Evolutionary conservation across 2,329 filamentous ascomycete species (phyloP), one percentile per base, ranked within the genome.

Genomic region (Zymoseptoria passerinii): DNA sequence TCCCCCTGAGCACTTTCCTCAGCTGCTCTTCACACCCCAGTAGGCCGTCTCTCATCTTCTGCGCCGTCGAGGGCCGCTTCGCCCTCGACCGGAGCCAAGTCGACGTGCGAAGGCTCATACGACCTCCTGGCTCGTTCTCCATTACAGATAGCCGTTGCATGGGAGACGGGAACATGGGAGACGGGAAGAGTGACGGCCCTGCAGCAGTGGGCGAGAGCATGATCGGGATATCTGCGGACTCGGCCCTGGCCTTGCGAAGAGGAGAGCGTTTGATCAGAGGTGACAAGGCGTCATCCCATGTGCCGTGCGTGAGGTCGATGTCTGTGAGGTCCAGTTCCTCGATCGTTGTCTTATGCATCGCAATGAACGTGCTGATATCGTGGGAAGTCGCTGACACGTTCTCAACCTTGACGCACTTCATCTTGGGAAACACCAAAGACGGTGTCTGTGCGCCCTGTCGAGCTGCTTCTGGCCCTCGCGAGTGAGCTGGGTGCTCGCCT

Each of bases 221-320:
- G 63, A 71, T 71, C 1, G 69, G 69, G 19, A 71, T 69, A 2
- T 69, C 65, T 4, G 65, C 68, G 9, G 58, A 60, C 10, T 65
- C 61, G 4, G 44, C n/a, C n/a, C 40, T 52, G 16, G 55, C 55
- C 18, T 35, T 28, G 16, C 51, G 56, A 28, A 40, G 56, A n/a
- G 20, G 49, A 18, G 51, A 53, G 10, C 53, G 49, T 7, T 20
- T 56, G 19, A 81, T 83, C 58, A 95, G 76, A 1, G 88, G 87
- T 48, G 84, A 83, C n/a, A 95, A 80, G 0, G 89, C 90, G 28
- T 91, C 86, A 59, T 94, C 87, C 90, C 90, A 95, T 58, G 79
- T 86, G 28, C 88, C 90, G 60, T 82, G 80, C 54, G 84, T 80
- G 50, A 95, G 80, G 28, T 81, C 78, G 18, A 92, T 85, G 62